phyloP scores from a whole-genome alignment of 768 basidiomycete species.

The Mycena haematopus region DNA sequence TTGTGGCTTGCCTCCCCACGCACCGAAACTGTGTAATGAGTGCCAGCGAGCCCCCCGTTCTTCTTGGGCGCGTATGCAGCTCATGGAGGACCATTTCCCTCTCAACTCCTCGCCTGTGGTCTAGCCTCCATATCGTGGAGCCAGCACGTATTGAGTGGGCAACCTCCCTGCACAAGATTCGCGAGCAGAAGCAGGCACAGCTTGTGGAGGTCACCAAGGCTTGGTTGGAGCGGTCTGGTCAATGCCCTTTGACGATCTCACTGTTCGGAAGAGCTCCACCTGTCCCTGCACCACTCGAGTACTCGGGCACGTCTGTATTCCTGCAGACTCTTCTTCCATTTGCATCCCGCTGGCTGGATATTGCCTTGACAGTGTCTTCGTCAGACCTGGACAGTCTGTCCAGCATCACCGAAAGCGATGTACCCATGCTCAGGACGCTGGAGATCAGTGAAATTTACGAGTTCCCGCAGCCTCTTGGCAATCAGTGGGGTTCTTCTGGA shows the following conservation, averaged over 20 bases:
- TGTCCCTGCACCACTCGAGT: background rate
- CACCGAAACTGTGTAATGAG: conserved; percentile 28
- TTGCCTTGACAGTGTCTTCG: background rate
- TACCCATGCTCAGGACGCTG: background rate
- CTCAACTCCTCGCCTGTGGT: conserved; percentile 22
- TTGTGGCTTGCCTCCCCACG: conserved; percentile 34
- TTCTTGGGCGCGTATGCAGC: conserved; percentile 36
- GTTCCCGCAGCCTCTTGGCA: background rate
- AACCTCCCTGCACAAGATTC: background rate
- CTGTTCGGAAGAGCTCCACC: background rate
- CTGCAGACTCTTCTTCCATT: background rate
- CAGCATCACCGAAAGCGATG: background rate
- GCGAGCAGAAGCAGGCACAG: background rate
- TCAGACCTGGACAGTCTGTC: background rate
- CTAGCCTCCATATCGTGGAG: too few relatives aligned
- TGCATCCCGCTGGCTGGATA: background rate
- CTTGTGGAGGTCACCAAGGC: background rate
- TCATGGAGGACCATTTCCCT: conserved; percentile 37
- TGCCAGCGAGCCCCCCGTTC: conserved; percentile 30
- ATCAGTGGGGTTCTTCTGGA: background rate
- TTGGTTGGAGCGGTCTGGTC: background rate
- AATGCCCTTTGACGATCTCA: background rate
- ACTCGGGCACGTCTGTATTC: background rate
- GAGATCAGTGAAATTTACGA: background rate
- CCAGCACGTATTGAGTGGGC: too few relatives aligned